A percentile compares a stretch with the other conserved stretches of the same genome.
These are phyloP conservation scores for Tricholoma flavovirens DNA, from an alignment of 768 basidiomycete genomes.

Conservation along the genomic window DNA sequence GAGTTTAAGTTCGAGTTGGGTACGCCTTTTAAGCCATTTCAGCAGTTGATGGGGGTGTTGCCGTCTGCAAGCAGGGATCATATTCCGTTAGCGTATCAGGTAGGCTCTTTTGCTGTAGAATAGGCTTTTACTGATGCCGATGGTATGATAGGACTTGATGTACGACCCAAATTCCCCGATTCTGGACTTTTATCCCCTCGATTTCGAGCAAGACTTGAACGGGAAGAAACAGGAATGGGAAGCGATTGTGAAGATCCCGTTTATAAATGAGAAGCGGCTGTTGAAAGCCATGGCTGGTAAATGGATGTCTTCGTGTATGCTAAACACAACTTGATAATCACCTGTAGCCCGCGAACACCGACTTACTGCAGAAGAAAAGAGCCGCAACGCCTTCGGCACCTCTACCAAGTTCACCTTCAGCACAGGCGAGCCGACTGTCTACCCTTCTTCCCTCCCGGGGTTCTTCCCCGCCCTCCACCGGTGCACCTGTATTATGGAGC, in stretches of 20 bases:
- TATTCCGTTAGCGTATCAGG: constrained; percentile 82
- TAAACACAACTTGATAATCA: constrained; percentile 1
- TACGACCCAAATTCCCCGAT: constrained; percentile 78
- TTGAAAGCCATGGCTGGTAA: constrained; percentile 78
- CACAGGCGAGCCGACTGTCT: constrained; percentile 54
- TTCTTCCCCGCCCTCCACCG: constrained; percentile 88
- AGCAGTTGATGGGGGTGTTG: constrained; percentile 97
- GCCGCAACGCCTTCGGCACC: constrained; percentile 72
- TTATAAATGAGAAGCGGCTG: constrained; percentile 80
- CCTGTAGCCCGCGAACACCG: constrained; percentile 67
- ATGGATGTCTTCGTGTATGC: constrained; percentile 18
- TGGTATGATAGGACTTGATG: constrained; percentile 74
- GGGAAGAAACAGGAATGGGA: constrained; percentile 99
- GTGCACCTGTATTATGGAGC: constrained; percentile 73
- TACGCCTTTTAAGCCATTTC: constrained; percentile 84
- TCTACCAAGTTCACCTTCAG: constrained; percentile 77
- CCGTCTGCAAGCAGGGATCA: constrained; percentile 87
- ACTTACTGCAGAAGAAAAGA: constrained; percentile 67
- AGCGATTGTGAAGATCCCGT: constrained; percentile 97
- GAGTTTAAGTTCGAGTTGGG: constrained; percentile 84
- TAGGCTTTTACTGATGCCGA: background rate
- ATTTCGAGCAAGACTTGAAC: constrained; percentile 92
- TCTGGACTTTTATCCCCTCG: constrained; percentile 87
- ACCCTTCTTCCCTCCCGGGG: constrained; percentile 89
- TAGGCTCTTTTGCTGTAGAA: constrained; percentile 27